Base-by-base conservation (phyloP, 768 basidiomycete species). In the Auriscalpium orientale region DNA sequence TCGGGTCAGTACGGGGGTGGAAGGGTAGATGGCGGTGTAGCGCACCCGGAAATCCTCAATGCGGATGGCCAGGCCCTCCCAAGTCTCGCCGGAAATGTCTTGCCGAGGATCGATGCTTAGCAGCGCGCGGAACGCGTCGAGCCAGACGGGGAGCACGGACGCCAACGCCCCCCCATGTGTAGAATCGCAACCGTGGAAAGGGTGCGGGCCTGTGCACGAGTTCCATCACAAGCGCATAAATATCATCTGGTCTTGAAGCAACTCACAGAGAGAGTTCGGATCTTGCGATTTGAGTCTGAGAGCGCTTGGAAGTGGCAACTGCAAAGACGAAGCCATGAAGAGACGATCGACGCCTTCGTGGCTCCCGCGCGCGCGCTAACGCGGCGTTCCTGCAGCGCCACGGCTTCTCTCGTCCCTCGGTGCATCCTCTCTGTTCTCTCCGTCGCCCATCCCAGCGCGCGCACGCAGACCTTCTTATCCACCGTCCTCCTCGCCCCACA, bases 131-230 rank as follows among this genome's bases (percentile, higher is more conserved):
- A 98, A 93, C 0, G 91, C 89, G 37, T 87, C 86, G n/a, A 98
- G 72, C 95, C 95, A 99, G 13, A 84, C 77, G 1, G 95, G 91
- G 7, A 95, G 80, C 45, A 98, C 83, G 46, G 82, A 79, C 28
- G 81, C 83, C 36, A 82, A 81, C 0, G 93, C 93, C 61, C 89
- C 86, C 64, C 97, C 97, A 70, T 98, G 94, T 7, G 97, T 89
- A 7, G 90, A 79, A 56, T 85, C 28, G 95, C 92, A 57, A 98
- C 87, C 1, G 83, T 82, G 12, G 95, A 95, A 21, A 98, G 71
- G 4, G 87, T 85, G 62, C 86, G 89, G 4, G 95, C 95, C 91
- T 95, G 56, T 28, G 48, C 49, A 21, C 38, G 21, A 3, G 28
- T 37, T 15, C 45, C 48, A 37, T 7, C 34, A 48, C 40, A 8